phyloP scores from a whole-genome alignment of 2,329 filamentous ascomycete genomes.

The Lecanoromycetidae sp. region DNA sequence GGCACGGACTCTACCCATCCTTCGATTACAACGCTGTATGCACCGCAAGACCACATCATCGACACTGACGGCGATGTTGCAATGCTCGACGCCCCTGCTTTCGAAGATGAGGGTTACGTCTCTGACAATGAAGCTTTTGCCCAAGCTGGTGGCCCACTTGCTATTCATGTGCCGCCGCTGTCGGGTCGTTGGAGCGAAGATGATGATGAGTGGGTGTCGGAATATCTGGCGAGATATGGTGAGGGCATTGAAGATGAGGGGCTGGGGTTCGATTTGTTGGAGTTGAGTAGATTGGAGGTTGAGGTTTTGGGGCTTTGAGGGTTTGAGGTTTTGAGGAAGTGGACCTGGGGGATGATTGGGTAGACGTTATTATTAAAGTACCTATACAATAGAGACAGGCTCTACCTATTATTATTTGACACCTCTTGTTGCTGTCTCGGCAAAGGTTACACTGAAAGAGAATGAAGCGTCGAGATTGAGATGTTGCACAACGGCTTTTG shows the following conservation, averaged over 20 bases:
- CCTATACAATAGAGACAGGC: too few species aligned
- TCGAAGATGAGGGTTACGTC: slow-evolving; percentile 5
- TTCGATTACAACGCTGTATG: not conserved
- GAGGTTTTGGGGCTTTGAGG: slow-evolving; percentile 11
- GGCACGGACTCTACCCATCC: not conserved
- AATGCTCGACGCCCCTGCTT: not conserved
- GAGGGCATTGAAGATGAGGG: slow-evolving; percentile 12
- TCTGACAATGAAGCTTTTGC: not conserved
- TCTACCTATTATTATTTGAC: too few species aligned
- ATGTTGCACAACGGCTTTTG: too few species aligned
- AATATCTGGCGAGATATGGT: not conserved
- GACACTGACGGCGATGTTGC: slow-evolving; percentile 3
- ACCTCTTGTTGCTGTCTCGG: too few species aligned
- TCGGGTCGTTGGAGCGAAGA: slow-evolving; percentile 4
- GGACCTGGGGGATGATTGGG: too few species aligned
- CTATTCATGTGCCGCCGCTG: slow-evolving; percentile 3
- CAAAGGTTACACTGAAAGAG: too few species aligned
- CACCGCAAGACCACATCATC: not conserved
- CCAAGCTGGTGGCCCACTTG: slow-evolving; percentile 4
- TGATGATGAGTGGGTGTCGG: slow-evolving; percentile 10
- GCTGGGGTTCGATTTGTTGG: slow-evolving; percentile 5
- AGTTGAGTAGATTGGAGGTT: slow-evolving; percentile 10
- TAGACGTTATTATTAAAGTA: too few species aligned
- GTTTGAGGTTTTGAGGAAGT: not conserved
- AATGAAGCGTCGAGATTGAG: too few species aligned